Evolutionary conservation across 805 yeast species (phyloP).

Genomic region (Yarrowia bubula): DNA sequence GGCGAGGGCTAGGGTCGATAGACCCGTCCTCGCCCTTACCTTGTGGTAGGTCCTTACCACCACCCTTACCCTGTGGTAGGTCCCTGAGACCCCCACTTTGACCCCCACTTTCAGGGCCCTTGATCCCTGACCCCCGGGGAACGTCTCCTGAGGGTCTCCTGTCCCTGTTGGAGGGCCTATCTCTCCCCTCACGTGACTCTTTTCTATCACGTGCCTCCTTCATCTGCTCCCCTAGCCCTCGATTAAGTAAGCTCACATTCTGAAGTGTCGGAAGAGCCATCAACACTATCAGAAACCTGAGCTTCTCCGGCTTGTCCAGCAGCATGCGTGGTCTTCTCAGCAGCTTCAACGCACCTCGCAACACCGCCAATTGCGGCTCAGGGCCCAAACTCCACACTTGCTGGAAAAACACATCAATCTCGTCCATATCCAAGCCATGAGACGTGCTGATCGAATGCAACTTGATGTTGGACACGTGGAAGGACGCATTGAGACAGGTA

Average conservation of each 20-base stretch:
- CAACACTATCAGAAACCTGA: background rate
- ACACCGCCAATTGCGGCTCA: conserved; percentile 11
- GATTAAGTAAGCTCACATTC: background rate
- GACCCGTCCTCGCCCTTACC: background rate
- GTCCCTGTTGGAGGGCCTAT: background rate
- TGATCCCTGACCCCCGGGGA: background rate
- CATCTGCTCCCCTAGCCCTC: conserved; percentile 10
- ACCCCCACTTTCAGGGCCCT: background rate
- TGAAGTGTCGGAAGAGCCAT: conserved; percentile 11
- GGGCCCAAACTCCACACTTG: conserved; percentile 4
- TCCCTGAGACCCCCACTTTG: background rate
- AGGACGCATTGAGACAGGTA: conserved; percentile 1
- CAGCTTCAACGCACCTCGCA: conserved; percentile 1
- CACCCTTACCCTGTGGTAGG: background rate
- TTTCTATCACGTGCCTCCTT: background rate
- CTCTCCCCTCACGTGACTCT: background rate
- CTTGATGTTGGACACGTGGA: conserved; percentile 1
- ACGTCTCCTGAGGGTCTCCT: conserved; percentile 8
- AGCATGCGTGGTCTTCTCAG: background rate
- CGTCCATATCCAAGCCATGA: conserved; percentile 10
- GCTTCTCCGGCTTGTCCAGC: conserved; percentile 2
- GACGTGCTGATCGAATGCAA: conserved; percentile 5
- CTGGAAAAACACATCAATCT: conserved; percentile 5
- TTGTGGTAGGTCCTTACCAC: background rate
- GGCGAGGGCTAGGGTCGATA: too few relatives aligned